Base-by-base conservation (phyloP, 306 rosid species). In the Sphenostylis stenocarpa region DNA sequence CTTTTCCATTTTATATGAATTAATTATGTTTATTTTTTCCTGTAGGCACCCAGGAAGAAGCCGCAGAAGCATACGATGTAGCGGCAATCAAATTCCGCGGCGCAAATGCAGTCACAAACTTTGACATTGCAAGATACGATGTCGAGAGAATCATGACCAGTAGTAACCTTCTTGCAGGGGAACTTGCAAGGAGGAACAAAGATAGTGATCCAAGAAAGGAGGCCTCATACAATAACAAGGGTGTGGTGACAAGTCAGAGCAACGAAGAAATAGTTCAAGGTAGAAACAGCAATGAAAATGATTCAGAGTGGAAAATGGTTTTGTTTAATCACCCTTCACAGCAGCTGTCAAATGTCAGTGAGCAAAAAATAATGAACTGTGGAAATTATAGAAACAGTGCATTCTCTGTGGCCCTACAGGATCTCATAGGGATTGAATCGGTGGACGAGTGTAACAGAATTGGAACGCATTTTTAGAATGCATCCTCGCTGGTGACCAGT, bases 11-110 rank as follows among this genome's bases (percentile, higher is more conserved):
- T 55, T 3, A 10, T 1, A 20, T 8, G 20, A 20, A 20, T 17
- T 44, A 5, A 47, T 17, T 21, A 55, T 26, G 64, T 15, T 60
- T 0, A 29, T 60, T 23, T 20, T 57, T 60, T 60, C 23, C 3
- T 33, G 1, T 16, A 96, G 99, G 98, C 79, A 96, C 99, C 7
- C 99, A 96, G 73, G 99, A 96, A 94, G 99, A 96, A 87, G 99
- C 99, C 52, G 99, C 99, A 0, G 98, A 92, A 77, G 99, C 99
- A 11, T 96, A 96, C 67, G 99, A 96, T 77, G 72, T 96, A 61
- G 99, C 99, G 6, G 99, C 99, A 10, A 91, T 96, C 34, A 96
- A 96, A 78, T 96, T 96, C 58, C 96, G 99, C 0, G 99, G 99
- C 0, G 84, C 68, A 13, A 93, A 91, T 71, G 99, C 99, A 0